Conservation (phyloP, 1,284 basidiomycete genomes). For the Taiwanofungus camphoratus region DNA sequence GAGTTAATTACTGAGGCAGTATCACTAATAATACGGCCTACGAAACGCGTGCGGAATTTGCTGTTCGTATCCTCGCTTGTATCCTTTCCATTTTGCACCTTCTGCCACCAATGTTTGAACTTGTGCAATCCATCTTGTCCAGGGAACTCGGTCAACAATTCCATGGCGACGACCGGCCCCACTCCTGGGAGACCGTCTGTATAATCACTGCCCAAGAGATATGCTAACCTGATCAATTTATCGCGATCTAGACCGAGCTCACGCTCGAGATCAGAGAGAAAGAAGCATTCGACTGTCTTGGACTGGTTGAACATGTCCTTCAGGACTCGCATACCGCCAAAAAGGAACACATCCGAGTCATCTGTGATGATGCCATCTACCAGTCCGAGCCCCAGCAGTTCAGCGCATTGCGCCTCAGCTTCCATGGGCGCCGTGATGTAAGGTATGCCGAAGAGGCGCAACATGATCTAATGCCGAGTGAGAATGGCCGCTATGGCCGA, state of each 20-base stretch:
- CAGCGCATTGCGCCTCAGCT: slow-evolving; percentile 98
- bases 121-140: slow-evolving; percentile 77
- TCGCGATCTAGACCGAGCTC: slow-evolving; percentile 88
- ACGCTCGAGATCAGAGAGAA: slow-evolving; percentile 78
- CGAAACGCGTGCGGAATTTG: slow-evolving; percentile 81
- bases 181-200: slow-evolving; percentile 93
- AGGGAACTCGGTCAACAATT: slow-evolving; percentile 87
- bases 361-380: slow-evolving; percentile 99
- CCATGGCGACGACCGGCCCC: slow-evolving; percentile 96
- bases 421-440: slow-evolving; percentile 99
- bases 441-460: slow-evolving; percentile 94
- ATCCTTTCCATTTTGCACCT: slow-evolving; percentile 91
- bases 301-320: slow-evolving; percentile 99
- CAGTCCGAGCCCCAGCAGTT: slow-evolving; percentile 78
- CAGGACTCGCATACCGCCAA: slow-evolving; percentile 89
- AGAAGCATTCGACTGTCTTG: slow-evolving; percentile 96
- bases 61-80: slow-evolving; percentile 63
- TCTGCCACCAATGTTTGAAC: slow-evolving; percentile 94
- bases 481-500: not conserved
- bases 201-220: slow-evolving; percentile 95
- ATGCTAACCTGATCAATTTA: slow-evolving; percentile 85
- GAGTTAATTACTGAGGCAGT: not conserved
- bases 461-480: slow-evolving; percentile 54
- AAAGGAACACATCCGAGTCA: slow-evolving; percentile 98
- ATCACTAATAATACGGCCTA: slow-evolving; percentile 37